phyloP scores from a whole-genome alignment of 495 filamentous ascomycete genomes.

The Aspergillus saccharolyticus region DNA sequence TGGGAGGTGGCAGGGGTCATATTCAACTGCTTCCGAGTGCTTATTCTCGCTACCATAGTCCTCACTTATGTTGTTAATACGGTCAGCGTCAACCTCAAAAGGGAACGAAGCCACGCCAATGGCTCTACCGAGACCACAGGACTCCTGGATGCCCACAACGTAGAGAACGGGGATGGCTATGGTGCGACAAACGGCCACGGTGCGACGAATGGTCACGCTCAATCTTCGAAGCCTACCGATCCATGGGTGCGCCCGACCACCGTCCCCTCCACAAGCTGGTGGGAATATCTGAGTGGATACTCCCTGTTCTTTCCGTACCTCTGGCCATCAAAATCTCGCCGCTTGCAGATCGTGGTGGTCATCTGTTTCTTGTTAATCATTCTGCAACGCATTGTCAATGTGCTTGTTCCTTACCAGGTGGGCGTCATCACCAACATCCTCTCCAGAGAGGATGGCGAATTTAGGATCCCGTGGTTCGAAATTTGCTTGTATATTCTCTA shows the following conservation, averaged over 20 bases:
- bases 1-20: conserved; percentile 64
- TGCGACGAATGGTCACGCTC: conserved; percentile 33
- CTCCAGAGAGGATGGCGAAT: conserved; percentile 39
- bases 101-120: conserved; percentile 25
- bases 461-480: conserved; percentile 57
- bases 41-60: conserved; percentile 54
- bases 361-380: conserved; percentile 74
- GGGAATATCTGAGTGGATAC: conserved; percentile 87
- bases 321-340: conserved; percentile 74
- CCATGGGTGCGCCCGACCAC: conserved; percentile 64
- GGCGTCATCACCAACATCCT: conserved; percentile 68
- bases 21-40: conserved; percentile 54
- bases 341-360: conserved; percentile 70
- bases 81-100: conserved; percentile 31
- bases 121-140: conserved; percentile 51
- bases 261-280: conserved; percentile 68
- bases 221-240: conserved; percentile 37
- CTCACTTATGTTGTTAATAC: conserved; percentile 54
- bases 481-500: conserved; percentile 77
- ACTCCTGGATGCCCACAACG: conserved; percentile 37
- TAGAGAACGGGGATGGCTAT: conserved; percentile 50
- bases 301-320: conserved; percentile 89
- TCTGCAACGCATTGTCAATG: conserved; percentile 72
- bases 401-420: conserved; percentile 72
- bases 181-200: conserved; percentile 53